Evolutionary conservation across 306 rosid species (phyloP), one percentile per base, ranked within the genome.

Genomic region (Prunus armeniaca): DNA sequence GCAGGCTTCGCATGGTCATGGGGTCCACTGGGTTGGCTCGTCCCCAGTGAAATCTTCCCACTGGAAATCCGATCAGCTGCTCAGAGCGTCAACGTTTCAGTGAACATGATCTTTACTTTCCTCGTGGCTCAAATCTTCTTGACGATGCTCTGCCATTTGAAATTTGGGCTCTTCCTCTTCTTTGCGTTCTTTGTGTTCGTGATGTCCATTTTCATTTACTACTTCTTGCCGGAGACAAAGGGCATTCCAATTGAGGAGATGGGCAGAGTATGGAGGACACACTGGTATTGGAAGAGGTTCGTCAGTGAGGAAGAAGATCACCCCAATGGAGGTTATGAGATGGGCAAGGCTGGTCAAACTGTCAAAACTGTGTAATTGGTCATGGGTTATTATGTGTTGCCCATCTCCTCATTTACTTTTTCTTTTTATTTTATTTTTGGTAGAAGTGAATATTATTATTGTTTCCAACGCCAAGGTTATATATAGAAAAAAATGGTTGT

Each of bases 1-100:
- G 81, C 99, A 0, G 99, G 91, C 3, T 95, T 92, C 45, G 97
- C 99, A 0, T 95, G 99, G 99, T 95, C 99, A 17, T 95, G 99
- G 99, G 99, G 99, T 20, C 99, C 99, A 0, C 88, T 95, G 0
- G 99, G 99, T 0, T 95, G 99, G 98, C 57, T 95, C 34, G 98
- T 95, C 49, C 98, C 98, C 0, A 90, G 97, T 87, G 98, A 95
- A 75, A 92, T 95, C 8, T 95, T 95, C 75, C 98, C 98, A 0
- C 58, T 95, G 49, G 98, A 95, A 75, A 91, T 95, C 64, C 88
- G 98, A 9, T 95, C 98, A 0, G 98, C 98, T 0, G 98, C 97
- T 6, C 98, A 95, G 9, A 92, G 97, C 71, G 65, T 92, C n/a
- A 95, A 86, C 14, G 98, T 95, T 2, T 90, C 97, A 0, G 93